Percentiles rank a stretch among this genome's conserved stretches.
phyloP scores from a whole-genome alignment of 257 asterid species.

The Solanum chmielewskii region DNA sequence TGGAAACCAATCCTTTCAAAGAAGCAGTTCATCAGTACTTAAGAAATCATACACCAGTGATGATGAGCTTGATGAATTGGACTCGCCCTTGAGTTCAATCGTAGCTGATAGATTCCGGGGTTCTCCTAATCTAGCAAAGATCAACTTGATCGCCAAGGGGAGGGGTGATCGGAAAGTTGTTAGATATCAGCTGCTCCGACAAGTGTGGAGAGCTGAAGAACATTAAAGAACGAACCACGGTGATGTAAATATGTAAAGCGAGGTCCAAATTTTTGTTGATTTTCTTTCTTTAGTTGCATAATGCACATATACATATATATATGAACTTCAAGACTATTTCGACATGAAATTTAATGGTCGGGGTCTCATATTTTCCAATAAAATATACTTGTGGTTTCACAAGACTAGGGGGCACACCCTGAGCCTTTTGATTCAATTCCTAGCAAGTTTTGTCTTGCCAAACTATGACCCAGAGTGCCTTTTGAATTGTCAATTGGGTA shows the following conservation, averaged over 20 bases:
- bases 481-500: not conserved
- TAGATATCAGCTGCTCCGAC: constrained; percentile 60
- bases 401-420: not conserved
- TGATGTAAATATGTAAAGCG: not conserved
- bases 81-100: constrained; percentile 57
- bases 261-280: not conserved
- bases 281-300: not conserved
- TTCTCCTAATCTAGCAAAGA: constrained; percentile 34
- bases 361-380: not conserved
- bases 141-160: constrained; percentile 37
- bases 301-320: not conserved
- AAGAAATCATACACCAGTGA: constrained; percentile 63
- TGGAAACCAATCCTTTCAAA: constrained; percentile 36
- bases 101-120: constrained; percentile 39
- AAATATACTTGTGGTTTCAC: not conserved
- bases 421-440: not conserved
- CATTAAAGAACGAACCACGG: not conserved
- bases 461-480: not conserved
- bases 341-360: not conserved
- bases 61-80: constrained; percentile 72
- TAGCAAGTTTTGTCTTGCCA: not conserved
- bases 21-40: constrained; percentile 40
- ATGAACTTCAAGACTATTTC: not conserved
- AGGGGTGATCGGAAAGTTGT: constrained; percentile 42
- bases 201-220: constrained; percentile 39